These are phyloP conservation scores for Aspergillus chevalieri DNA, from an alignment of 2,329 filamentous ascomycete species.

Conservation along the genomic window DNA sequence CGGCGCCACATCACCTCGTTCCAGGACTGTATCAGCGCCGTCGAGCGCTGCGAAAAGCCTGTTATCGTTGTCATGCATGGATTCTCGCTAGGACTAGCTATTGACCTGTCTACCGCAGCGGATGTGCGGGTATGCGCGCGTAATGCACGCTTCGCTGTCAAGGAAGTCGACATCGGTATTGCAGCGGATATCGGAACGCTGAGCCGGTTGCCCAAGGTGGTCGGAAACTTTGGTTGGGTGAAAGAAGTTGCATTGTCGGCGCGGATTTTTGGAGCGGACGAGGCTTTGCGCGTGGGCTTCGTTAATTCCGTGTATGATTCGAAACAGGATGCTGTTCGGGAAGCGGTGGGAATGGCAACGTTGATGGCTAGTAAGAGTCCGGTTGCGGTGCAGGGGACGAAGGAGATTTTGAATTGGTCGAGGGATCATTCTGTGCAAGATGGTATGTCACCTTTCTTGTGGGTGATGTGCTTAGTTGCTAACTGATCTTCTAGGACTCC, in stretches of 20 bases:
- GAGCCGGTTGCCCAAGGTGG: conserved; percentile 42
- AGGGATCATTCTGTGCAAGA: conserved; percentile 72
- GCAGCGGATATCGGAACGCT: conserved; percentile 46
- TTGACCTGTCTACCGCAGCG: conserved; percentile 52
- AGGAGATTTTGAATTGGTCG: conserved; percentile 76
- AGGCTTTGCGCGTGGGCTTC: conserved; percentile 40
- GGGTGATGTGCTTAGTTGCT: not conserved
- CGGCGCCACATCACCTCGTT: conserved; percentile 70
- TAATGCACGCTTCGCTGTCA: conserved; percentile 37
- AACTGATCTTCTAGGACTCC: conserved; percentile 49
- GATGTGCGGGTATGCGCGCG: conserved; percentile 38
- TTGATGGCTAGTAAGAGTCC: conserved; percentile 76
- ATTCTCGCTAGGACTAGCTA: conserved; percentile 68
- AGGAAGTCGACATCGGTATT: conserved; percentile 46
- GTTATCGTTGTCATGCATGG: conserved; percentile 79
- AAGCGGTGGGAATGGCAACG: conserved; percentile 57
- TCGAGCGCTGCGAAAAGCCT: conserved; percentile 88
- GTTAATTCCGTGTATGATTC: conserved; percentile 35
- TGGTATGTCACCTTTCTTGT: conserved; percentile 47
- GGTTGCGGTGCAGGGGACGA: conserved; percentile 79
- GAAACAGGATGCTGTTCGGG: conserved; percentile 58
- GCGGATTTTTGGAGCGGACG: conserved; percentile 38
- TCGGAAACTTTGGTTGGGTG: conserved; percentile 42
- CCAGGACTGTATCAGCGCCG: conserved; percentile 66
- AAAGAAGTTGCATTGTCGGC: conserved; percentile 45